A percentile compares a stretch with the other conserved stretches of the same genome.
phyloP scores from a whole-genome alignment of 495 filamentous ascomycete genomes.

The Glutinoglossum americanum region DNA sequence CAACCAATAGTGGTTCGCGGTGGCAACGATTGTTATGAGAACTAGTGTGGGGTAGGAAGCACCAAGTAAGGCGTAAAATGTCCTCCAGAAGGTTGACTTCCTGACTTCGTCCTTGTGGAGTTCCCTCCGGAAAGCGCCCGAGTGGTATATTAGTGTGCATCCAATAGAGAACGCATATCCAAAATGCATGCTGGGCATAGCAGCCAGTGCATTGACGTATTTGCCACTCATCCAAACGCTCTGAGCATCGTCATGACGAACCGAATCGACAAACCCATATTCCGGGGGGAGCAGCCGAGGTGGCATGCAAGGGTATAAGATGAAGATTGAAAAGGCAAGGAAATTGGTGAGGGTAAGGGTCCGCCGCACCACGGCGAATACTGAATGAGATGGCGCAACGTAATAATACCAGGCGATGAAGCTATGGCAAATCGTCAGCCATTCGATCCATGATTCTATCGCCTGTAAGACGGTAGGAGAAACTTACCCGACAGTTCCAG shows the following conservation, averaged over 20 bases:
- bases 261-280: conserved; percentile 41
- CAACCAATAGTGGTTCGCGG: conserved; percentile 45
- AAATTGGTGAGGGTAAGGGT: conserved; percentile 44
- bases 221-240: conserved; percentile 27
- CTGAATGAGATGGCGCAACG: conserved; percentile 28
- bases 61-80: conserved; percentile 25
- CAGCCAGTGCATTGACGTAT: conserved; percentile 29
- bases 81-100: conserved; percentile 20
- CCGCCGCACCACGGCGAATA: conserved; percentile 34
- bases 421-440: conserved; percentile 12
- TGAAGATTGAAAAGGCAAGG: conserved; percentile 37
- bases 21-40: conserved; percentile 38
- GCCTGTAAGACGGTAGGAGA: too few relatives aligned
- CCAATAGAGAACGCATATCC: conserved; percentile 39
- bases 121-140: conserved; percentile 26
- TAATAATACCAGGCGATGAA: conserved; percentile 50
- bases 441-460: too few relatives aligned
- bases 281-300: conserved; percentile 36
- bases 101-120: conserved; percentile 23
- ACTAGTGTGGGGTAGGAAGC: conserved; percentile 35
- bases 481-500: conserved; percentile 40
- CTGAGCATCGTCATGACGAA: conserved; percentile 37
- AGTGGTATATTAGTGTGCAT: conserved; percentile 35
- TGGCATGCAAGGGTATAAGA: conserved; percentile 42
- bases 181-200: conserved; percentile 38